Evolutionary conservation across 108 stramenopile genomes (phyloP), one percentile per base, ranked within the genome.

Genomic region (Aureococcus anophagefferens): DNA sequence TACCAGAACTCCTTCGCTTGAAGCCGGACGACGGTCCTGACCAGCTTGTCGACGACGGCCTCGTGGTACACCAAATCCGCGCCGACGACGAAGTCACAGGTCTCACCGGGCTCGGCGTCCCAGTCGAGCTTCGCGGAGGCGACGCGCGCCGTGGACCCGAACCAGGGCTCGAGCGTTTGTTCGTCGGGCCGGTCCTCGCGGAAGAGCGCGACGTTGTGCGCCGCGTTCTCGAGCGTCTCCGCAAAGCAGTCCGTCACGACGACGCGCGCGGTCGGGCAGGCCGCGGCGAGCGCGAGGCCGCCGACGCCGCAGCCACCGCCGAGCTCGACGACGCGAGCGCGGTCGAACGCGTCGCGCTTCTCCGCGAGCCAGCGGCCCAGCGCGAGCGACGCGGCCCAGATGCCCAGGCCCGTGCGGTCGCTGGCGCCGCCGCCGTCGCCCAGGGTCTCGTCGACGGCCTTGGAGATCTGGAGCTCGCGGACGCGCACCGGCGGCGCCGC

Each of bases 41-140:
- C 74, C 33, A 88, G 87, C 36, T 77, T 79, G 37, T 73, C 74
- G 7, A 89, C 90, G 68, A 90, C 85, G 0, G 85, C 81, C 77
- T 81, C 81, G 68, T 86, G 81, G 79, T 93, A 93, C 59, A 93
- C 89, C n/a, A 89, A 78, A 75, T 93, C 92, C 21, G 89, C 89
- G 30, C 92, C 88, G 73, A 93, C 83, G 35, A 93, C 78, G 72
- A 67, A 80, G 78, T 91, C 90, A 33, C 89, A 66, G 65, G 78
- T 83, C 65, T 89, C 83, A 36, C 71, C 33, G n/a, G 89, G 89
- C 82, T 86, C 91, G 13, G 93, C 90, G 11, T 72, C 81, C 93
- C 91, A 94, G 81, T 92, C 88, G 76, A 94, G 89, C 16, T 78
- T 64, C 40, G 59, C 45, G 15, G 80, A 80, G 7, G 32, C 62